Base-by-base conservation (phyloP, 2,329 filamentous ascomycete species). In the Pestalotiopsis sp. region DNA sequence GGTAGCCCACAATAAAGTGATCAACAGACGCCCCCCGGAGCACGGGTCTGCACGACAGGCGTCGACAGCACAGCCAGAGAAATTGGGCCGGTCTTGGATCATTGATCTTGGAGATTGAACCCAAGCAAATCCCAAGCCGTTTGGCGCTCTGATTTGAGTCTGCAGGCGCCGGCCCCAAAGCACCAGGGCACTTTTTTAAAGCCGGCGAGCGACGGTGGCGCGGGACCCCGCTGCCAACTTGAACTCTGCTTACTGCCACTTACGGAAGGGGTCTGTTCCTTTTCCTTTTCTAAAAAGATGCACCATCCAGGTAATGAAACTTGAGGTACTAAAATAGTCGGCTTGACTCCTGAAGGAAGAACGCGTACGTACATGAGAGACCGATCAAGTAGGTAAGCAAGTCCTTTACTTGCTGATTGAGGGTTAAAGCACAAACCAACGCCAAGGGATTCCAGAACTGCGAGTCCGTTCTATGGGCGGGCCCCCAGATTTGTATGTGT, bases 91-190 rank as follows among this genome's bases (percentile, higher is more conserved):
- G 58, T 39, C 30, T 60, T 60, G 58, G 58, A 22, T 13, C n/a
- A 26, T 57, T 60, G 56, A 26, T 39, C 30, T 22, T 60, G 58
- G 58, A 60, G 58, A 60, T 60, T 60, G 30, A 60, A 11, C 58
- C 58, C 58, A 60, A 35, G 58, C 58, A 60, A 60, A 20, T 60
- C 56, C 56, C 22, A 58, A 22, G n/a, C 52, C 44, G 17, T 52
- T 52, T 52, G 44, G 44, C 44, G 44, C 44, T 52, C 17, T 52
- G 44, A 58, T 22, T 35, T 35, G 26, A 22, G 56, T 22, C 24
- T 35, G 13, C 26, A 60, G 58, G 24, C 58, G 58, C 35, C 35
- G 26, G 58, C 24, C 24, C 58, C 58, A 13, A 13, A 7, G 17
- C n/a, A 57, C 58, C 56, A 13, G 26, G 17, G 56, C 22, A 22